Evolutionary conservation across 2,329 filamentous ascomycete genomes (phyloP).

Genomic region (Emergomyces pasteurianus): DNA sequence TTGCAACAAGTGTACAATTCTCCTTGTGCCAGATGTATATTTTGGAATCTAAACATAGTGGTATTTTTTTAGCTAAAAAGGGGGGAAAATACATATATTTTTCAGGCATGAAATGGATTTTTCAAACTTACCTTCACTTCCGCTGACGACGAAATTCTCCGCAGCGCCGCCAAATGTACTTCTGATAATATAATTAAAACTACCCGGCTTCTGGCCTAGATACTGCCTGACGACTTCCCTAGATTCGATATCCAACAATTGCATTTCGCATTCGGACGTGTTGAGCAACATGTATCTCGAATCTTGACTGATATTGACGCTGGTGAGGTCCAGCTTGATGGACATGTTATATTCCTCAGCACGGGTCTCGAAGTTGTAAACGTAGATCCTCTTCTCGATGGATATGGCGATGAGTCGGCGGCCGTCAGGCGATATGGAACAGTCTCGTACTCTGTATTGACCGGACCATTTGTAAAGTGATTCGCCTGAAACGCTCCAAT

Average conservation of each 20-base stretch:
- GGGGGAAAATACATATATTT: background rate
- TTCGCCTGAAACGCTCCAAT: constrained; percentile 56
- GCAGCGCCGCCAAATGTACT: constrained; percentile 78
- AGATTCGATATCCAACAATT: constrained; percentile 65
- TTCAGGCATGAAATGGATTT: background rate
- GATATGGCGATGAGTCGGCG: constrained; percentile 69
- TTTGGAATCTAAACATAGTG: constrained; percentile 41
- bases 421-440: constrained; percentile 72
- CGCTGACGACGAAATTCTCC: constrained; percentile 83
- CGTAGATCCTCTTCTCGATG: constrained; percentile 55
- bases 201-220: constrained; percentile 59
- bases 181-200: constrained; percentile 69
- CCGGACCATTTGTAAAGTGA: constrained; percentile 54
- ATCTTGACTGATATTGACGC: constrained; percentile 68
- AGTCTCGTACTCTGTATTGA: constrained; percentile 66
- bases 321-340: constrained; percentile 59
- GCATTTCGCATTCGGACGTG: constrained; percentile 62
- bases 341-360: constrained; percentile 65
- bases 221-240: constrained; percentile 63
- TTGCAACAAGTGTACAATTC: constrained; percentile 63
- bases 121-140: constrained; percentile 62
- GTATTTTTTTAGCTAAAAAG: constrained; percentile 12
- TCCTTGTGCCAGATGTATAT: constrained; percentile 88
- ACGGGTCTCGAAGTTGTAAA: constrained; percentile 68
- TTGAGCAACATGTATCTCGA: constrained; percentile 75